Conservation (phyloP, 208 protist species). For the Jaenimonas drosophilae region DNA sequence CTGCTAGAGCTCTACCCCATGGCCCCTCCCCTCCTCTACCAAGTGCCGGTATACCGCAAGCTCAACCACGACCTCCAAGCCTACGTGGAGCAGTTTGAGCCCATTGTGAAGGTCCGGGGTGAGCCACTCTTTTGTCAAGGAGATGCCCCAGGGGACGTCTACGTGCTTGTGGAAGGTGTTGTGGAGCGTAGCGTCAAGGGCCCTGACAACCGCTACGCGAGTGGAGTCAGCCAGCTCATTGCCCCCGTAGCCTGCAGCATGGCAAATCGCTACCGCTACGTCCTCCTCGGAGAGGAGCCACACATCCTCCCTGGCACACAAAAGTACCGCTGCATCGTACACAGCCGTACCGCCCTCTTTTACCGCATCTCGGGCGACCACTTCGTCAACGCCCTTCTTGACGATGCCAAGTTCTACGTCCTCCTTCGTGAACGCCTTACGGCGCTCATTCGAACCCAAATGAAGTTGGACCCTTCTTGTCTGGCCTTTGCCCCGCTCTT, state of each 20-base stretch:
- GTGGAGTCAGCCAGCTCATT: constrained; percentile 36
- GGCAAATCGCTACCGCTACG: constrained; percentile 43
- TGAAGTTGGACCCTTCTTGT: constrained; percentile 56
- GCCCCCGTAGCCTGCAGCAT: constrained; percentile 35
- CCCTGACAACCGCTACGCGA: constrained; percentile 24
- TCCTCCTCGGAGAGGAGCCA: constrained; percentile 79
- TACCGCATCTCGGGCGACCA: constrained; percentile 46
- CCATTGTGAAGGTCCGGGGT: constrained; percentile 49
- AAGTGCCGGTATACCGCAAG: constrained; percentile 75
- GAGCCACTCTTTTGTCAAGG: constrained; percentile 70
- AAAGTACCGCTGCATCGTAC: constrained; percentile 63
- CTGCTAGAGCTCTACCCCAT: constrained; percentile 31
- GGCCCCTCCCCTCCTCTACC: constrained; percentile 18
- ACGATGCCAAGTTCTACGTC: constrained; percentile 57
- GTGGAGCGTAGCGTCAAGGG: constrained; percentile 37
- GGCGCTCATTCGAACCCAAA: constrained; percentile 28
- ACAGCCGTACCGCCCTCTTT: constrained; percentile 61
- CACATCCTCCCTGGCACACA: constrained; percentile 63
- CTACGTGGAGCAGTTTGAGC: constrained; percentile 62
- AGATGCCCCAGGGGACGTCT: constrained; percentile 56
- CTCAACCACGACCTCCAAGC: constrained; percentile 13
- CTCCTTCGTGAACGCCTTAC: constrained; percentile 53
- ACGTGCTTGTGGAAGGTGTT: constrained; percentile 69
- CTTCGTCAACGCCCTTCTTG: constrained; percentile 74
- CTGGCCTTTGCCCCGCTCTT: constrained; percentile 58